These are phyloP conservation scores for Themeda triandra DNA, from an alignment of 176 grass and related monocot species.

Conservation along the genomic window DNA sequence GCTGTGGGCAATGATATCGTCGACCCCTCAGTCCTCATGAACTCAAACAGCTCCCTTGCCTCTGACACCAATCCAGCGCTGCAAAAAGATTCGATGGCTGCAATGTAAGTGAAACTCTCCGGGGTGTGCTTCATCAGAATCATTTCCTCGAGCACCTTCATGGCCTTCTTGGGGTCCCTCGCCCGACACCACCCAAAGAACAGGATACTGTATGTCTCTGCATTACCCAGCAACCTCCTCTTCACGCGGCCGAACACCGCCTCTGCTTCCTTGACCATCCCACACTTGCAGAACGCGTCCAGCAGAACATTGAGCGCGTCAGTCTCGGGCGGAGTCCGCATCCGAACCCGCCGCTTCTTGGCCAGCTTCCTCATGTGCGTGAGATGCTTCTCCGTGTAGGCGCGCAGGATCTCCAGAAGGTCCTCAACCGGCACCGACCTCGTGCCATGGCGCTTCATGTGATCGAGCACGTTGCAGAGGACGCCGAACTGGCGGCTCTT, in stretches of 20 bases:
- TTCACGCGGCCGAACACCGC: slow-evolving; percentile 61
- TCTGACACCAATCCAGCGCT: slow-evolving; percentile 64
- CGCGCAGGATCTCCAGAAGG: slow-evolving; percentile 53
- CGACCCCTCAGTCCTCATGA: slow-evolving; percentile 77
- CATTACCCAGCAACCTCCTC: slow-evolving; percentile 58
- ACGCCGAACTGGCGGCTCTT: slow-evolving; percentile 73
- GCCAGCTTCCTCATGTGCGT: slow-evolving; percentile 69
- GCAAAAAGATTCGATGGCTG: slow-evolving; percentile 86
- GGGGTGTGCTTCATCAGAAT: slow-evolving; percentile 58
- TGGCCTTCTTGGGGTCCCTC: slow-evolving; percentile 67
- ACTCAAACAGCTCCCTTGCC: slow-evolving; percentile 84
- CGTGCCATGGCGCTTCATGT: slow-evolving; percentile 70
- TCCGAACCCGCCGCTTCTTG: slow-evolving; percentile 66
- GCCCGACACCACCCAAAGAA: slow-evolving; percentile 90
- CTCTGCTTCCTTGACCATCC: slow-evolving; percentile 74
- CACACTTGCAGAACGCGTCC: slow-evolving; percentile 82
- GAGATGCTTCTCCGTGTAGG: slow-evolving; percentile 72
- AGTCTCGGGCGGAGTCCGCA: slow-evolving; percentile 60
- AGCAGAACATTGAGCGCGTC: slow-evolving; percentile 83
- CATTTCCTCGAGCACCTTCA: slow-evolving; percentile 96
- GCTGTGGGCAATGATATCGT: slow-evolving; percentile 81
- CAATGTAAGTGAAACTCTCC: slow-evolving; percentile 86
- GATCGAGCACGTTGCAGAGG: slow-evolving; percentile 79
- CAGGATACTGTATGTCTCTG: slow-evolving; percentile 64
- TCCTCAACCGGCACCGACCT: slow-evolving; percentile 54